Evolutionary conservation across 2,329 filamentous ascomycete species (phyloP).

Genomic region (Penicillium sp.): DNA sequence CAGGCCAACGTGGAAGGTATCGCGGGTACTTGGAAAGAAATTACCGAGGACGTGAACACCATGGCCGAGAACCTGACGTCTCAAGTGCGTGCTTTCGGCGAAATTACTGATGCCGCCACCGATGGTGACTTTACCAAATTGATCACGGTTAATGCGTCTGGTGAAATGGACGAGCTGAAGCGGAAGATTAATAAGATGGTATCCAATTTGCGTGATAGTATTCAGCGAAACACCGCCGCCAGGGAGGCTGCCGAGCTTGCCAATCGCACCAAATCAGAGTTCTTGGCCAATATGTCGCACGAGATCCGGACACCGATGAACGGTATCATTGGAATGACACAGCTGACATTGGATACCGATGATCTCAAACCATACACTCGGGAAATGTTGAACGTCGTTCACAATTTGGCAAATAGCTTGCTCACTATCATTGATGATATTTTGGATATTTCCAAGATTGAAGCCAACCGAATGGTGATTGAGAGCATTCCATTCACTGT

Average conservation of each 20-base stretch:
- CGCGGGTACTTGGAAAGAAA: constrained; percentile 95
- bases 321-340: constrained; percentile 97
- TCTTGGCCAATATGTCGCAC: constrained; percentile 98
- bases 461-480: constrained; percentile 96
- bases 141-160: constrained; percentile 94
- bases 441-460: constrained; percentile 71
- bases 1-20: constrained; percentile 93
- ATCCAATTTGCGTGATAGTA: constrained; percentile 89
- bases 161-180: constrained; percentile 98
- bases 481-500: constrained; percentile 96
- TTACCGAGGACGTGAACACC: constrained; percentile 93
- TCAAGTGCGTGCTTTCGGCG: constrained; percentile 95
- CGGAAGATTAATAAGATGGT: constrained; percentile 99
- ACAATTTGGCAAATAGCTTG: constrained; percentile 92
- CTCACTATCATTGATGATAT: constrained; percentile 92
- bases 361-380: constrained; percentile 92
- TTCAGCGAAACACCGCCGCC: constrained; percentile 92
- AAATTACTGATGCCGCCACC: constrained; percentile 96
- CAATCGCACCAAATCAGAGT: constrained; percentile 98
- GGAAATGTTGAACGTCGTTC: constrained; percentile 98
- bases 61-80: constrained; percentile 87
- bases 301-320: constrained; percentile 98
- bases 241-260: constrained; percentile 94
- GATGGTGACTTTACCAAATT: constrained; percentile 96
- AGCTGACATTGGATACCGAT: constrained; percentile 91